These are phyloP conservation scores for Leccinum uliginosum DNA, from an alignment of 768 basidiomycete species.

Conservation along the genomic window DNA sequence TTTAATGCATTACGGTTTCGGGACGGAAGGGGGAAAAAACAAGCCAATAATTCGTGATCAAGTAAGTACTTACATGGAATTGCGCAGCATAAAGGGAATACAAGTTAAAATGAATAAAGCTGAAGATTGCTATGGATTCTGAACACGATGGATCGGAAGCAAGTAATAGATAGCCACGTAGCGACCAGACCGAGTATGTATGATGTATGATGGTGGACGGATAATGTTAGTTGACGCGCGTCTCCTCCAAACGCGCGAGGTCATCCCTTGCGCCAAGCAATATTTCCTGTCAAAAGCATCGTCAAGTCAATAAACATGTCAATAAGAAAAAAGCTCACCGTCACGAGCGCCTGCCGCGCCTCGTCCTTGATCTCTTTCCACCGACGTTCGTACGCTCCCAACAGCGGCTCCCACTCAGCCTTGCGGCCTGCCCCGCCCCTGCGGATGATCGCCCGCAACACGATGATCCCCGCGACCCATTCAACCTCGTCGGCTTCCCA, in stretches of 20 bases:
- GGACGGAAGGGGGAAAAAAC: neutral
- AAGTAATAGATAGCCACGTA: neutral
- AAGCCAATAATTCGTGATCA: neutral
- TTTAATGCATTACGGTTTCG: neutral
- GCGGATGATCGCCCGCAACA: constrained; percentile 54
- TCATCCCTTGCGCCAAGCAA: constrained; percentile 52
- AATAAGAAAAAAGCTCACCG: constrained; percentile 33
- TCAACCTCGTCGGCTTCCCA: constrained; percentile 67
- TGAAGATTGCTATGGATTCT: neutral
- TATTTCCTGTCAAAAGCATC: constrained; percentile 37
- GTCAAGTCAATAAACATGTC: neutral
- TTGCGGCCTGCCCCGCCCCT: constrained; percentile 47
- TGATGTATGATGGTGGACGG: neutral
- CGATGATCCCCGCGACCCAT: constrained; percentile 62
- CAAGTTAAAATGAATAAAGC: neutral
- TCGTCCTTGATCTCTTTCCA: constrained; percentile 74
- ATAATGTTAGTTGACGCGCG: constrained; percentile 8
- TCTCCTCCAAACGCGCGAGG: constrained; percentile 40
- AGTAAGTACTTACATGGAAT: neutral
- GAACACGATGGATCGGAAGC: neutral
- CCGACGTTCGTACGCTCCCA: constrained; percentile 55
- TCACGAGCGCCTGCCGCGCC: constrained; percentile 56
- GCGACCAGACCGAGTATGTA: neutral
- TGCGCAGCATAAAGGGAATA: neutral
- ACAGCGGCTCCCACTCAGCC: constrained; percentile 50